Percentiles rank a stretch among this genome's conserved stretches.
phyloP scores from a whole-genome alignment of 352 stramenopile genomes.

The Sclerospora graminicola region DNA sequence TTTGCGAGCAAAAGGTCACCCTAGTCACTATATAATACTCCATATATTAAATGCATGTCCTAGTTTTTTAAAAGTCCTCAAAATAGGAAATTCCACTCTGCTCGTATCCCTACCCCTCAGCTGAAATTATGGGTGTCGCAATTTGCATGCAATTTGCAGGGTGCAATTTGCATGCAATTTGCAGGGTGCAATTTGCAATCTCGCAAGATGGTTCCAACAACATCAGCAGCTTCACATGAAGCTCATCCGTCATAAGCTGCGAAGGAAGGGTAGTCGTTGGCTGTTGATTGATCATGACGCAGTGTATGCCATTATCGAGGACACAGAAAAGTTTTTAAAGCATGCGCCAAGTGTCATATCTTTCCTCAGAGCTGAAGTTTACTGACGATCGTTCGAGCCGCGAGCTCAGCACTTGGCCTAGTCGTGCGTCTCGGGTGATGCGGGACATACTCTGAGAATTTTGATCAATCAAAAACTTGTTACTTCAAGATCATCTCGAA shows the following conservation, averaged over 20 bases:
- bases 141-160: too few relatives aligned
- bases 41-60: too few relatives aligned
- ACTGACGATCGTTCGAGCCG: slow-evolving; percentile 20
- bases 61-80: too few relatives aligned
- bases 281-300: slow-evolving; percentile 61
- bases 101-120: too few relatives aligned
- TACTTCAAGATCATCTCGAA: slow-evolving; percentile 42
- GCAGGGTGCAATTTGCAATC: slow-evolving; percentile 75
- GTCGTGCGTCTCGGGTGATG: slow-evolving; percentile 35
- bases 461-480: slow-evolving; percentile 51
- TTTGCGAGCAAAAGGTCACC: too few relatives aligned
- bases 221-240: slow-evolving; percentile 64
- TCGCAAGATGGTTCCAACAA: slow-evolving; percentile 73
- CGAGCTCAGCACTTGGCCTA: slow-evolving; percentile 33
- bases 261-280: slow-evolving; percentile 33
- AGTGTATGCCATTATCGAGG: too few relatives aligned
- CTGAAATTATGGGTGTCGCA: too few relatives aligned
- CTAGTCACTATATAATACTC: too few relatives aligned
- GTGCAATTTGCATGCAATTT: too few relatives aligned
- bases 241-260: slow-evolving; percentile 36
- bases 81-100: too few relatives aligned
- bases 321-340: slow-evolving; percentile 70
- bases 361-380: slow-evolving; percentile 35
- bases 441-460: slow-evolving; percentile 70
- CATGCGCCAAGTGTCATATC: slow-evolving; percentile 58